Evolutionary conservation across 306 rosid genomes (phyloP), one percentile per base, ranked within the genome.

Genomic region (Ziziphus jujuba): DNA sequence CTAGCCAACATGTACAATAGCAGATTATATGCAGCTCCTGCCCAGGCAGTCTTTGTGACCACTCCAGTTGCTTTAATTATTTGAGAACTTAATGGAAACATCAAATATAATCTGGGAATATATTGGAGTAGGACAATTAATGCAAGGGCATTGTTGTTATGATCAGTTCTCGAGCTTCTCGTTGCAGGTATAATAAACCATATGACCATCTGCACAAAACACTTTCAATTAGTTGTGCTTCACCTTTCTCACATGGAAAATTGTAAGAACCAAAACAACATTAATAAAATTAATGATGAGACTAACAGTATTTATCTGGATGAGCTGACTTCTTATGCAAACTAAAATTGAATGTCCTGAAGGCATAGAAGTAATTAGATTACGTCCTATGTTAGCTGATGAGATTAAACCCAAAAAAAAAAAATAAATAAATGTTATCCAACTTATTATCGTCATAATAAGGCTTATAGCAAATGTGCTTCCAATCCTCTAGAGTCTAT

Each of bases 21-120:
- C 56, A 93, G 88, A 82, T 93, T 93, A 78, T 93, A 93, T 17
- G 99, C 99, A 60, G 99, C 99, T 49, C 99, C 99, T 33, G 97
- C 99, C 96, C 97, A 93, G 51, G 99, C 99, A 71, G 97, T 93
- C 79, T 90, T 93, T n/a, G 97, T 93, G 56, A 93, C 97, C 75
- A 90, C 84, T 78, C 99, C 99, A 38, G 97, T 90, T 75, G 99
- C 99, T 80, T 88, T 93, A 63, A 93, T 80, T 76, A 93, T 79
- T 78, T 93, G 90, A 38, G 90, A 82, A 77, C 99, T 90, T 59
- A 90, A 68, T 2, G 97, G 97, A 75, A 93, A 93, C 69, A 93
- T 93, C 89, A 90, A 78, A 90, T 93, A 90, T 72, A 93, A 88
- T 77, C 97, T 87, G 2, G 99, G 99, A 69, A 90, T 67, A 82